A percentile compares a stretch with the other conserved stretches of the same genome.
Evolutionary conservation across 768 basidiomycete species (phyloP).

Genomic region (Lactarius indigo): DNA sequence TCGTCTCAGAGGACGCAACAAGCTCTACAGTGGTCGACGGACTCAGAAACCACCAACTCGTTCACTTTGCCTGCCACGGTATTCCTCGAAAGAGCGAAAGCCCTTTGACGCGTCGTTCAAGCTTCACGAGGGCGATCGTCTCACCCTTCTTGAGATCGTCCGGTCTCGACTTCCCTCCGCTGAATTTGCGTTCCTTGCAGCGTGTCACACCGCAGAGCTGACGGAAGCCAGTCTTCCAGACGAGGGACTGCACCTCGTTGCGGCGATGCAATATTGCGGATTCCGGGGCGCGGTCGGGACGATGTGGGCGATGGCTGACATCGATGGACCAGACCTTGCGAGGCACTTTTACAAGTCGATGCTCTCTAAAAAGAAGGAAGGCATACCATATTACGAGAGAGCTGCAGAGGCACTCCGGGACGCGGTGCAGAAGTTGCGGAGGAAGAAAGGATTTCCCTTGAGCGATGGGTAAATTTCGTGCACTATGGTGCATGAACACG

Average conservation of each 20-base stretch:
- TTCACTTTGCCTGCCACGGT: not conserved
- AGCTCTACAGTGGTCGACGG: not conserved
- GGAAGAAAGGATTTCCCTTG: not conserved
- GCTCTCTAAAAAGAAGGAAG: not conserved
- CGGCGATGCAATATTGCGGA: not conserved
- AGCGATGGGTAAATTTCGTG: not conserved
- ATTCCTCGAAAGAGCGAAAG: not conserved
- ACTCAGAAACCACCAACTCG: not conserved
- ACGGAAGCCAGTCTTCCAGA: not conserved
- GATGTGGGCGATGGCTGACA: not conserved
- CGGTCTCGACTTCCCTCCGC: not conserved
- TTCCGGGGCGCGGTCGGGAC: not conserved
- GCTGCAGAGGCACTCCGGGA: not conserved
- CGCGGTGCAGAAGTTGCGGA: not conserved
- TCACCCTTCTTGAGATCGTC: not conserved
- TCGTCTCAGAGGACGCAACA: not conserved
- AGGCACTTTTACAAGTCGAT: slow-evolving; percentile 1
- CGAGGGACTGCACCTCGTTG: not conserved
- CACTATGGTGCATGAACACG: not conserved
- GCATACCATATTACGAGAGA: not conserved
- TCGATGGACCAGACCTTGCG: slow-evolving; percentile 2
- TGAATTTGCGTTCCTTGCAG: slow-evolving; percentile 1
- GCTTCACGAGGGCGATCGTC: not conserved
- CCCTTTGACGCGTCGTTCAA: not conserved
- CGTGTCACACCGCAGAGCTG: not conserved